These are phyloP conservation scores for Boletellus deceptivus DNA, from an alignment of 1,284 basidiomycete species.

Conservation along the genomic window DNA sequence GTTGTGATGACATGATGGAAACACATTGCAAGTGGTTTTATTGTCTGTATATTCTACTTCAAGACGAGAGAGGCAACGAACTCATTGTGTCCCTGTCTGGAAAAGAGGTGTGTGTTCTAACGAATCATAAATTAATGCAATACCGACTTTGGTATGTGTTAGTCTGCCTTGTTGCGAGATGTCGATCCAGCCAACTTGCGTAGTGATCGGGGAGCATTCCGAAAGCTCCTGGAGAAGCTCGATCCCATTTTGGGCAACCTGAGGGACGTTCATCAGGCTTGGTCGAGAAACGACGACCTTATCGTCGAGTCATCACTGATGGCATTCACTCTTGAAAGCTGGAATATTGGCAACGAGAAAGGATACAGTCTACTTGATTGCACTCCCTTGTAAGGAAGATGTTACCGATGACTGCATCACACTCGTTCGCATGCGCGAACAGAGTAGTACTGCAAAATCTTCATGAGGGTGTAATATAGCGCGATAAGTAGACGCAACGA, in stretches of 20 bases:
- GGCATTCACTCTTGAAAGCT: slow-evolving; percentile 33
- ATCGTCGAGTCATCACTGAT: slow-evolving; percentile 27
- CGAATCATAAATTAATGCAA: not conserved
- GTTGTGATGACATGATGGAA: slow-evolving; percentile 51
- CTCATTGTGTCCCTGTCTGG: slow-evolving; percentile 46
- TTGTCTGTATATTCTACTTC: slow-evolving; percentile 46
- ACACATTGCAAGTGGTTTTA: slow-evolving; percentile 48
- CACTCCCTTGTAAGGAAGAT: not conserved
- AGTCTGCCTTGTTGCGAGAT: slow-evolving; percentile 46
- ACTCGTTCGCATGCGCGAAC: not conserved
- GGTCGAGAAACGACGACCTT: slow-evolving; percentile 20
- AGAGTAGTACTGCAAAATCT: not conserved
- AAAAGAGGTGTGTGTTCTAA: slow-evolving; percentile 38
- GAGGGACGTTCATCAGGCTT: slow-evolving; percentile 25
- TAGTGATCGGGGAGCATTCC: slow-evolving; percentile 38
- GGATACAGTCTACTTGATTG: slow-evolving; percentile 26
- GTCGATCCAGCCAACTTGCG: slow-evolving; percentile 42
- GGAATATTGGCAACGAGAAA: slow-evolving; percentile 21
- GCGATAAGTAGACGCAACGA: not conserved
- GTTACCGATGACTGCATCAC: not conserved
- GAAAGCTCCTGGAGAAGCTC: slow-evolving; percentile 39
- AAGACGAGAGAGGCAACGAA: slow-evolving; percentile 45
- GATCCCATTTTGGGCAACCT: slow-evolving; percentile 46
- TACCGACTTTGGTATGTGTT: not conserved
- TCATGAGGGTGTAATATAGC: not conserved